Percentiles rank a stretch among this genome's conserved stretches.
These are phyloP conservation scores for Bremia lactucae DNA, from an alignment of 352 stramenopile species.

Conservation along the genomic window DNA sequence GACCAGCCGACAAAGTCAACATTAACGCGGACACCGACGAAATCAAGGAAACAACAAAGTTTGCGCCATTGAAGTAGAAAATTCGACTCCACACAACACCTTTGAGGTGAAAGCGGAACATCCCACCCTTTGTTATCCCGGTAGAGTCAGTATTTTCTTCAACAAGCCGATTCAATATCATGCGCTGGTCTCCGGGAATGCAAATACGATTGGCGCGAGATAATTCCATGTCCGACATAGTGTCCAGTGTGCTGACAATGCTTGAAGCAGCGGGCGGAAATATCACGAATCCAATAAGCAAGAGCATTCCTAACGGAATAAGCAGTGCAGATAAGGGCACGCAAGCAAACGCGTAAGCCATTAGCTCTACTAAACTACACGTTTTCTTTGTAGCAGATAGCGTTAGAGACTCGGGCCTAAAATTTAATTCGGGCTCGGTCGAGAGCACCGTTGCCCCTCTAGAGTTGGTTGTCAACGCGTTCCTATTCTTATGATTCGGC, in stretches of 20 bases:
- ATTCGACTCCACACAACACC: conserved; percentile 55
- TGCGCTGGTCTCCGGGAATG: conserved; percentile 33
- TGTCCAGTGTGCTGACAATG: conserved; percentile 48
- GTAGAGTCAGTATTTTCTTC: conserved; percentile 21
- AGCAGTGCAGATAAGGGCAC: conserved; percentile 47
- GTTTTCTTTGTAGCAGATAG: conserved; percentile 10
- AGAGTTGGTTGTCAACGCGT: conserved; percentile 18
- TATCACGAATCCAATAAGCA: conserved; percentile 50
- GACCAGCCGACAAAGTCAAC: conserved; percentile 33
- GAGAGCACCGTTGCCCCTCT: conserved; percentile 12
- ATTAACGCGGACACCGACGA: conserved; percentile 45
- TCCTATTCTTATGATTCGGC: conserved; percentile 35
- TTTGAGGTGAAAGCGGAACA: conserved; percentile 52
- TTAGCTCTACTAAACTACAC: conserved; percentile 52
- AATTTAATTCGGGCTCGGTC: conserved; percentile 13
- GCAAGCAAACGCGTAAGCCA: conserved; percentile 48
- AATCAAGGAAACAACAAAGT: conserved; percentile 51
- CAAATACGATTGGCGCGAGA: conserved; percentile 62
- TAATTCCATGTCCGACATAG: conserved; percentile 66
- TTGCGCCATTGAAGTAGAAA: conserved; percentile 53
- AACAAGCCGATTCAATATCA: conserved; percentile 49
- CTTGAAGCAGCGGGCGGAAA: conserved; percentile 36
- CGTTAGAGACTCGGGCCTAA: conserved; percentile 4
- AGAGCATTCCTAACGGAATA: conserved; percentile 39
- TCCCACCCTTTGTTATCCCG: conserved; percentile 20